Conservation (phyloP, 371 early-diverging fungal species). For the Nosema muscidifuracis region DNA sequence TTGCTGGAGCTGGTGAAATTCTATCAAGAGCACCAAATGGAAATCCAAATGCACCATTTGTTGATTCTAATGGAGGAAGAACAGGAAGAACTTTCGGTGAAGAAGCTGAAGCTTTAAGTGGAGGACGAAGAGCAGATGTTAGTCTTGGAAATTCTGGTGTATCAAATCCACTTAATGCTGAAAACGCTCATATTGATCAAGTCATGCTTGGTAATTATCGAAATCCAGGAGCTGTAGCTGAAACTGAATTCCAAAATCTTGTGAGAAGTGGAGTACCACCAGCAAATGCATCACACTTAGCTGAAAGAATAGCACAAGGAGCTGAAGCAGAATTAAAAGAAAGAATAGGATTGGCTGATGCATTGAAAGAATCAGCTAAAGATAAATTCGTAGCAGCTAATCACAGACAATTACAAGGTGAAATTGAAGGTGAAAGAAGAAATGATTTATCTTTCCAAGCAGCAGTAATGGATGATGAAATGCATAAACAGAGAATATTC, state of each 20-base stretch:
- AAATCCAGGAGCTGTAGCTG: neutral
- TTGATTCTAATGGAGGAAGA: neutral
- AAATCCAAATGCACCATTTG: neutral
- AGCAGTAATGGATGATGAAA: neutral
- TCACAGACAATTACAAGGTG: neutral
- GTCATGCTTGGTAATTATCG: too few relatives aligned
- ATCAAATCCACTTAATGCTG: neutral
- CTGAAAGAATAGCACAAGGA: neutral
- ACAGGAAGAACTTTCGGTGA: constrained; percentile 2
- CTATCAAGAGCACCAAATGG: constrained; percentile 4
- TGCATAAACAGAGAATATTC: neutral
- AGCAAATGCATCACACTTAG: neutral
- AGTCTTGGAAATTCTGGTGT: too few relatives aligned
- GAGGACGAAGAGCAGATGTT: neutral
- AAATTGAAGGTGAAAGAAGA: neutral
- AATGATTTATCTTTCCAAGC: neutral
- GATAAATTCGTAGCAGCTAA: neutral
- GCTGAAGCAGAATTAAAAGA: neutral
- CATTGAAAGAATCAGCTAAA: neutral
- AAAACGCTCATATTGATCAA: neutral
- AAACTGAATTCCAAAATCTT: neutral
- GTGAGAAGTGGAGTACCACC: neutral
- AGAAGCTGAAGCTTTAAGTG: neutral
- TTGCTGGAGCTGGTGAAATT: neutral
- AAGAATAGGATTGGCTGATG: neutral